Percentiles rank a stretch among this genome's conserved stretches.
phyloP scores from a whole-genome alignment of 2,329 filamentous ascomycete species.

The Calonectria naviculata region DNA sequence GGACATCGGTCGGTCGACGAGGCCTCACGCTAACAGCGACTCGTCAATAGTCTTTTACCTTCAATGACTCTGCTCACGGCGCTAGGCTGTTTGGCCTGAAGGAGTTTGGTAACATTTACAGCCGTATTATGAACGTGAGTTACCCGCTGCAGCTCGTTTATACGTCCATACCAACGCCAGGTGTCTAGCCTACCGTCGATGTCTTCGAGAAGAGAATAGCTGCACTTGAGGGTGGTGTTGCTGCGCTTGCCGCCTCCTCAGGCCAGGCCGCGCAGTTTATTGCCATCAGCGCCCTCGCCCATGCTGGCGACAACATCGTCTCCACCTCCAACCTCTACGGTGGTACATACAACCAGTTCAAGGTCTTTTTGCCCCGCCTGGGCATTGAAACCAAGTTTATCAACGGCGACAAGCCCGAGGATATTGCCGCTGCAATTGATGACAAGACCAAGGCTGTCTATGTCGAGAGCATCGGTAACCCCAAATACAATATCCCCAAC shows the following conservation, averaged over 20 bases:
- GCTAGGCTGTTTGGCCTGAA: conserved; percentile 96
- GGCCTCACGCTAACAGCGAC: not conserved
- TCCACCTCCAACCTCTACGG: conserved; percentile 92
- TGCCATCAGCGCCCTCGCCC: conserved; percentile 84
- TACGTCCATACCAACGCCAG: not conserved
- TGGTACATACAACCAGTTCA: conserved; percentile 97
- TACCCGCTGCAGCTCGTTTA: not conserved
- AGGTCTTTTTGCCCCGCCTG: conserved; percentile 87
- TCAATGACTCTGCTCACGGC: conserved; percentile 96
- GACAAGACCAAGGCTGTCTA: conserved; percentile 94
- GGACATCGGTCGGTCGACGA: not conserved
- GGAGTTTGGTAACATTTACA: conserved; percentile 98
- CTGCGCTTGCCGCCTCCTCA: conserved; percentile 85
- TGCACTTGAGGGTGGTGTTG: conserved; percentile 92
- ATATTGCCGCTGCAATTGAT: conserved; percentile 86
- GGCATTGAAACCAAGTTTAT: conserved; percentile 92
- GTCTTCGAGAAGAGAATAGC: conserved; percentile 97
- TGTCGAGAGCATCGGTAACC: conserved; percentile 93
- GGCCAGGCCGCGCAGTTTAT: conserved; percentile 96
- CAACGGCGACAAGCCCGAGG: conserved; percentile 80
- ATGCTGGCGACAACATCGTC: conserved; percentile 92
- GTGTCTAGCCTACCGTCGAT: conserved; percentile 83
- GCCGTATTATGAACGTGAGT: conserved; percentile 90
- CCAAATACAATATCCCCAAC: conserved; percentile 91
- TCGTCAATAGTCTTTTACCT: conserved; percentile 77